Conservation (phyloP, 495 filamentous ascomycete genomes). For the Xylaria nigripes region DNA sequence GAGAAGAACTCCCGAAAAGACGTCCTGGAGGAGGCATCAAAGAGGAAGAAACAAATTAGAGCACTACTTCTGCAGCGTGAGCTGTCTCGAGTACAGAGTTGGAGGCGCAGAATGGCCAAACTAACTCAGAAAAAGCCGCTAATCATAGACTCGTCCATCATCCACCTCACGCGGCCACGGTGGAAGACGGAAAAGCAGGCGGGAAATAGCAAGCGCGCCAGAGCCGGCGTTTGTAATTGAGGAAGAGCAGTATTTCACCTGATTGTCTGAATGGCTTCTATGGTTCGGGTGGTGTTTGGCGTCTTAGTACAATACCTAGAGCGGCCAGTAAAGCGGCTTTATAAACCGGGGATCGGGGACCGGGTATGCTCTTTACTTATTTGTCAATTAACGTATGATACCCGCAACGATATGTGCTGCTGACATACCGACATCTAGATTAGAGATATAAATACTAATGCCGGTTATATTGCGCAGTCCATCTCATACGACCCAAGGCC, state of each 20-base stretch:
- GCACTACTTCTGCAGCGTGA: not conserved
- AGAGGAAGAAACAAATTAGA: not conserved
- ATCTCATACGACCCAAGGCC: too few species aligned
- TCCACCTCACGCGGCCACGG: not conserved
- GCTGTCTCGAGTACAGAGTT: not conserved
- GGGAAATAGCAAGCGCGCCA: not conserved
- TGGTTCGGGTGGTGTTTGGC: too few species aligned
- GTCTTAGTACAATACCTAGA: not conserved
- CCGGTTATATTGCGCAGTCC: not conserved
- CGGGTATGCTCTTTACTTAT: not conserved
- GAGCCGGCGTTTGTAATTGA: not conserved
- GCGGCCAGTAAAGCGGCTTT: too few species aligned
- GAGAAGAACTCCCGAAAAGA: constrained; percentile 3
- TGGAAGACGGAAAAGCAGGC: not conserved
- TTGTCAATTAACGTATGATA: not conserved
- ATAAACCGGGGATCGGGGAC: not conserved
- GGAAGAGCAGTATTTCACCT: not conserved
- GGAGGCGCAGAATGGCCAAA: not conserved
- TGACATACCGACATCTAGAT: not conserved
- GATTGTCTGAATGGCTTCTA: too few species aligned
- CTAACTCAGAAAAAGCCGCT: not conserved
- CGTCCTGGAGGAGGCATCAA: constrained; percentile 5
- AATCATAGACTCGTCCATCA: not conserved
- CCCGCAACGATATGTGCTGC: not conserved
- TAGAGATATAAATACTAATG: not conserved